Percentiles rank a stretch among this genome's conserved stretches.
phyloP scores from a whole-genome alignment of 352 stramenopile genomes.

The Globisporangium polare region DNA sequence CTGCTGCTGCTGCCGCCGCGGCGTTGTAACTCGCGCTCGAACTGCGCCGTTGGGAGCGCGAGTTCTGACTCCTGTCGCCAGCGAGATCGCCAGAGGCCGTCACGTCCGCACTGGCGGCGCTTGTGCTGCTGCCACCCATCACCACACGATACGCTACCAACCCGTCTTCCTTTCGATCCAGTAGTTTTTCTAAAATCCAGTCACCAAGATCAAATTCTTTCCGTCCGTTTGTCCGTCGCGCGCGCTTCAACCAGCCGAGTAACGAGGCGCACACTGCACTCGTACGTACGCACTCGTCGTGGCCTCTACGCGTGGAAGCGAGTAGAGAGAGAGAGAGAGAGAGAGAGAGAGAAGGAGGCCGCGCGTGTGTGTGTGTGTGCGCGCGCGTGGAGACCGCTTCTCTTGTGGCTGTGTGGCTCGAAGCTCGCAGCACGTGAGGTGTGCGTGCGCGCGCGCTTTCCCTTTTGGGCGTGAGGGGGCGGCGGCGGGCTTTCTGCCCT shows the following conservation, averaged over 20 bases:
- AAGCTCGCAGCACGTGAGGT: neutral
- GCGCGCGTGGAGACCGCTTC: too few species aligned
- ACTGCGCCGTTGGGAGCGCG: too few species aligned
- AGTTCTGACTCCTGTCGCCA: neutral
- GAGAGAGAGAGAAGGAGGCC: too few species aligned
- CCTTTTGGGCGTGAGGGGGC: neutral
- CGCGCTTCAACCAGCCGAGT: neutral
- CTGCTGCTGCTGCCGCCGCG: neutral
- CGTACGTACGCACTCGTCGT: neutral
- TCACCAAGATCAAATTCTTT: too few species aligned
- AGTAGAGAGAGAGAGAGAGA: neutral
- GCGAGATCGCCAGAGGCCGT: neutral
- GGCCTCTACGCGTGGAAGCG: neutral
- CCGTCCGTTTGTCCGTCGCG: neutral
- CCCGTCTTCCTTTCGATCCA: neutral
- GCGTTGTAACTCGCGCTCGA: neutral
- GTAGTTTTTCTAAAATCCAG: conserved; percentile 1
- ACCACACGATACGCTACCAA: neutral
- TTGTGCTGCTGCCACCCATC: neutral
- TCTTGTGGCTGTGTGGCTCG: neutral
- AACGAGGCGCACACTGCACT: neutral
- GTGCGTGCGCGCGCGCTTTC: neutral
- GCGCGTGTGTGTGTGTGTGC: too few species aligned
- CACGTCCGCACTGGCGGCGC: neutral
- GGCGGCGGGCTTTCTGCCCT: conserved; percentile 24